These are phyloP conservation scores for Pezicula carpinea DNA, from an alignment of 2,329 filamentous ascomycete genomes.

Conservation along the genomic window DNA sequence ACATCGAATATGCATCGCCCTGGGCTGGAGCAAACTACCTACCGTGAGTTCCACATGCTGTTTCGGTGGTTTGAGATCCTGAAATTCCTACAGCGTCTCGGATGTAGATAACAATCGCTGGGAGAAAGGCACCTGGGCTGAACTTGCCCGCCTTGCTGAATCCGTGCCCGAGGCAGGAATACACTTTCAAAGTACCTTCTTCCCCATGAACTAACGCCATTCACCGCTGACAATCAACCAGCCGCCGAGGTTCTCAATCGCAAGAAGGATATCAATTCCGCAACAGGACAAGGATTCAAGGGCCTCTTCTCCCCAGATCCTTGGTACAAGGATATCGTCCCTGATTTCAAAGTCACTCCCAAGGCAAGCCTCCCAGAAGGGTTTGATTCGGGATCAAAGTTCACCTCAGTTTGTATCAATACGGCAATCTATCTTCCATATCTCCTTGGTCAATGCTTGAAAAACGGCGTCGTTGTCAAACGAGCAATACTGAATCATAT, in stretches of 20 bases:
- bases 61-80: background rate
- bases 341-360: slow-evolving; percentile 63
- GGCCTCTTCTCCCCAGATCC: slow-evolving; percentile 63
- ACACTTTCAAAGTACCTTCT: slow-evolving; percentile 62
- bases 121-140: slow-evolving; percentile 62
- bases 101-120: slow-evolving; percentile 41
- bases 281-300: slow-evolving; percentile 51
- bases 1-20: slow-evolving; percentile 84
- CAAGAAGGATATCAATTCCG: slow-evolving; percentile 54
- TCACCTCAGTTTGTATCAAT: slow-evolving; percentile 89
- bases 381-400: slow-evolving; percentile 68
- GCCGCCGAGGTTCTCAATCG: slow-evolving; percentile 45
- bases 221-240: slow-evolving; percentile 16
- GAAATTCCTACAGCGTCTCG: slow-evolving; percentile 37
- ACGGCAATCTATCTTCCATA: slow-evolving; percentile 82
- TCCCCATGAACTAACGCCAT: background rate
- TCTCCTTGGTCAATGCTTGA: slow-evolving; percentile 75
- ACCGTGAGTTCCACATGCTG: slow-evolving; percentile 48
- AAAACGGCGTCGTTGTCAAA: slow-evolving; percentile 64
- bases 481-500: slow-evolving; percentile 66
- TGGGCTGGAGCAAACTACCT: slow-evolving; percentile 82
- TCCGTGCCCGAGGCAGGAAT: slow-evolving; percentile 74
- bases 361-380: slow-evolving; percentile 55
- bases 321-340: slow-evolving; percentile 69
- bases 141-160: slow-evolving; percentile 53